Evolutionary conservation across 352 stramenopile species (phyloP), one percentile per base, ranked within the genome.

Genomic region (Phytophthora tentaculata): DNA sequence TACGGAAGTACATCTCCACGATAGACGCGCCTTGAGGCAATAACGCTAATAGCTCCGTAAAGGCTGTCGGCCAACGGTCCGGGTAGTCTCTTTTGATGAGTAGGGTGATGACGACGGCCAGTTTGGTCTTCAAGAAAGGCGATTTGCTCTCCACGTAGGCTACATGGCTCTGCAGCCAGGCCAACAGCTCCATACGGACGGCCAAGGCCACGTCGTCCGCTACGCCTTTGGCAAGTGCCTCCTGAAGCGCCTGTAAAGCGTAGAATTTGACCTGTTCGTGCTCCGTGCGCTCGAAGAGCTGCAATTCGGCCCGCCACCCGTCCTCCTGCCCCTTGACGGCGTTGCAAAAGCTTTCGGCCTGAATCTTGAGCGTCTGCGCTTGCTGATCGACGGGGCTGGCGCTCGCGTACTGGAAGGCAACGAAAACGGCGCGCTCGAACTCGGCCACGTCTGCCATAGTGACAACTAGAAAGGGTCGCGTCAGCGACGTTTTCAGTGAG

Each of bases 11-110:
- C 80, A 97, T 91, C 63, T 97, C 91, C 45, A 97, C 88, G 63
- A 95, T 89, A 35, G 87, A 89, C 56, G 85, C 77, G 32, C 80
- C 83, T 29, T 81, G 76, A 0, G 85, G 86, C 48, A 96, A 69
- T 35, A 97, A 69, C 43, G 74, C 80, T 55, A 94, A 70, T 16
- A 97, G 73, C 45, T 98, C 90, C 0, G 78, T 65, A 77, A 98
- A 98, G 8, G 91, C 91, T 9, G 71, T 78, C 0, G 85, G 84
- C 93, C 93, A 98, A 0, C 77, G 71, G 43, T 95, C 80, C 8
- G 91, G 89, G 67, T 96, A 98, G 74, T 98, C 93, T 67, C 77
- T 77, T 65, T 96, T 94, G 56, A 98, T 94, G 35, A 95, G 59
- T 28, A 92, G 75, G 56, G 85, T 93, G 44, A 94, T 65, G 4